phyloP scores from a whole-genome alignment of 2,329 filamentous ascomycete genomes.

The Colletotrichum sp. region DNA sequence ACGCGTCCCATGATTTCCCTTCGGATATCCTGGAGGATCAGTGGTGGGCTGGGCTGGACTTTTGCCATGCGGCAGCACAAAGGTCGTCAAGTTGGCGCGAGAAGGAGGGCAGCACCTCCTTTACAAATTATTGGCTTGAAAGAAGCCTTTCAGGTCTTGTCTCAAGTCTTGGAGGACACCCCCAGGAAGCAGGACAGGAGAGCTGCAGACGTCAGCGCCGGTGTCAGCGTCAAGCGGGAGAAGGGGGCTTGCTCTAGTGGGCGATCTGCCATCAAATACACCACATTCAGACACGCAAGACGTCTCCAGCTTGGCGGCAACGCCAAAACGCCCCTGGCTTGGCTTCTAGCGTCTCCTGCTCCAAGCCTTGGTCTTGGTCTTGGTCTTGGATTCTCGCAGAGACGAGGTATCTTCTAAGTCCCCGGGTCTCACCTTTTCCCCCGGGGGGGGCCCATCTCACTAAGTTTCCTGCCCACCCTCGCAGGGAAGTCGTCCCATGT shows the following conservation, averaged over 20 bases:
- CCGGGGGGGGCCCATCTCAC: not conserved
- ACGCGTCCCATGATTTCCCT: not conserved
- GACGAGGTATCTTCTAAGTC: not conserved
- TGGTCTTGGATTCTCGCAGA: not conserved
- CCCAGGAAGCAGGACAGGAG: not conserved
- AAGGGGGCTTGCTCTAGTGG: not conserved
- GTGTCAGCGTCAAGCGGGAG: not conserved
- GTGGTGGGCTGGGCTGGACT: not conserved
- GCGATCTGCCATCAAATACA: not conserved
- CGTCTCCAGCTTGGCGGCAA: constrained; percentile 15
- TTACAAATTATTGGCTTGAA: not conserved
- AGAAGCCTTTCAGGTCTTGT: constrained; percentile 6
- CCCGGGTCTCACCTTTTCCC: not conserved
- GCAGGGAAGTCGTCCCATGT: constrained; percentile 17
- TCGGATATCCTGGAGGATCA: not conserved
- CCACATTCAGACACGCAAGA: not conserved
- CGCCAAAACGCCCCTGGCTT: constrained; percentile 13
- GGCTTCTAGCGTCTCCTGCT: not conserved
- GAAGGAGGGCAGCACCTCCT: not conserved
- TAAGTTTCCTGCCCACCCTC: not conserved
- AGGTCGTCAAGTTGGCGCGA: not conserved
- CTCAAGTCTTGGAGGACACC: not conserved
- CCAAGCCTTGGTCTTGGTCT: not conserved
- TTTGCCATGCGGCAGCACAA: not conserved
- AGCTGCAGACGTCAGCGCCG: not conserved